Evolutionary conservation across 352 stramenopile species (phyloP), one percentile per base, ranked within the genome.

Genomic region (Globisporangium nagaii): DNA sequence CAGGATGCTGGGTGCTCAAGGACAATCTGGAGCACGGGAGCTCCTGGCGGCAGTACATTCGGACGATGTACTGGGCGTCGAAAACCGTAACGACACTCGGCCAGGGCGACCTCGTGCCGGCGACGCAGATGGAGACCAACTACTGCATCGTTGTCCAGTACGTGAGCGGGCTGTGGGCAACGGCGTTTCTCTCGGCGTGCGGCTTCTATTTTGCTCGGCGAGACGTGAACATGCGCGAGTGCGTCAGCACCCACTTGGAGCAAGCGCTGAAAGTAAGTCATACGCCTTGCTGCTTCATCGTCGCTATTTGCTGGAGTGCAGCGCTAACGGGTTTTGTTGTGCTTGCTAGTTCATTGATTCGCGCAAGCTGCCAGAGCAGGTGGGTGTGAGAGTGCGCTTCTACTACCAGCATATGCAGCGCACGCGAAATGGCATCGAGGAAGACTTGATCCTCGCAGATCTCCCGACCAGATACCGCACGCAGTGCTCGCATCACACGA

Each of bases 11-110:
- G 61, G 56, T 65, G 22, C 27, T 68, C 19, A 64, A 62, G 43
- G 61, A 68, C 22, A 31, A 45, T 2, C 49, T 68, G 20, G 61
- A 68, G 44, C 44, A 27, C n/a, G 61, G 43, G 15, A 25, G 11
- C 8, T 51, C 57, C 12, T 50, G 41, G 51, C 56, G 61, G 0
- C 50, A 68, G 45, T 68, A 68, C 22, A 39, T 68, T 10, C 41
- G 61, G 10, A 56, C 61, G 6, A 64, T 68, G 56, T 68, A 68
- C 42, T 68, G 61, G 61, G 61, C 56, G 0, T 64, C 51, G 31
- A 68, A 68, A 50, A 65, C 61, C 6, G 35, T 68, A 8, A 65
- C 61, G 22, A 68, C 61, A 9, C 35, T 68, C 8, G 61, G 61
- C 0, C 61, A 68, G n/a, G 61, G 61, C 15, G 61, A 68, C 27